Evolutionary conservation across 352 stramenopile species (phyloP).

Genomic region (Phytophthora ramorum): DNA sequence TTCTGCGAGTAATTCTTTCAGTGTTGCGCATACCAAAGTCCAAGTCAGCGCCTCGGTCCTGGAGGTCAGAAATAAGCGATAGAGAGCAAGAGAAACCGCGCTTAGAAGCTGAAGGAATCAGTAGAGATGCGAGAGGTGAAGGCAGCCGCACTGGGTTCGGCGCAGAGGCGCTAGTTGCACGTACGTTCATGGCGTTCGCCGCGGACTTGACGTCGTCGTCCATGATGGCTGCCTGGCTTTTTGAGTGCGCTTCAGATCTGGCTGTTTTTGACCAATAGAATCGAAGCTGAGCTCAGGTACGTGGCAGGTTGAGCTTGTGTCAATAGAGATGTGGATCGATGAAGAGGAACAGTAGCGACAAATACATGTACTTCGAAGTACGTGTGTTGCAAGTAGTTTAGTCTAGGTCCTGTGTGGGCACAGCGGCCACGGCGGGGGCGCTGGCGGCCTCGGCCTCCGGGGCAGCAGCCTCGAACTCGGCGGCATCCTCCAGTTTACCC

Average conservation of each 20-base stretch:
- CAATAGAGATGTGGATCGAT: background rate
- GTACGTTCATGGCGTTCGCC: conserved; percentile 61
- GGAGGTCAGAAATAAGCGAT: conserved; percentile 8
- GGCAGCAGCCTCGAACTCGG: conserved; percentile 44
- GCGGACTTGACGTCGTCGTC: conserved; percentile 61
- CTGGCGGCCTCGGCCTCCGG: conserved; percentile 36
- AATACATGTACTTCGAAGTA: no score
- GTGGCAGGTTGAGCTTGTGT: no score
- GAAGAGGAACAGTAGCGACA: no score
- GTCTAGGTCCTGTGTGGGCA: conserved; percentile 83
- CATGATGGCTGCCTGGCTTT: conserved; percentile 36
- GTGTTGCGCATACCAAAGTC: conserved; percentile 67
- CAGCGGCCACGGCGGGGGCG: conserved; percentile 38
- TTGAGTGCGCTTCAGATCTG: conserved; percentile 15
- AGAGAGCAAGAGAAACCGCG: conserved; percentile 1
- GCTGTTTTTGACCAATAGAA: conserved; percentile 37
- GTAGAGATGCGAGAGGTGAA: background rate
- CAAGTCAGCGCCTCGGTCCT: conserved; percentile 74
- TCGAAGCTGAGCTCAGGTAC: no score
- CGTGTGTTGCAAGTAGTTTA: conserved; percentile 15
- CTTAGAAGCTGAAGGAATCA: conserved; percentile 1
- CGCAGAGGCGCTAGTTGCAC: conserved; percentile 5
- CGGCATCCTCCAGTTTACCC: conserved; percentile 74
- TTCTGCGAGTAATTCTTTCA: background rate
- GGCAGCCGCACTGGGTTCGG: background rate